Evolutionary conservation across 192 early-diverging fungal genomes (phyloP).

Genomic region (Rhizophagus clarus): DNA sequence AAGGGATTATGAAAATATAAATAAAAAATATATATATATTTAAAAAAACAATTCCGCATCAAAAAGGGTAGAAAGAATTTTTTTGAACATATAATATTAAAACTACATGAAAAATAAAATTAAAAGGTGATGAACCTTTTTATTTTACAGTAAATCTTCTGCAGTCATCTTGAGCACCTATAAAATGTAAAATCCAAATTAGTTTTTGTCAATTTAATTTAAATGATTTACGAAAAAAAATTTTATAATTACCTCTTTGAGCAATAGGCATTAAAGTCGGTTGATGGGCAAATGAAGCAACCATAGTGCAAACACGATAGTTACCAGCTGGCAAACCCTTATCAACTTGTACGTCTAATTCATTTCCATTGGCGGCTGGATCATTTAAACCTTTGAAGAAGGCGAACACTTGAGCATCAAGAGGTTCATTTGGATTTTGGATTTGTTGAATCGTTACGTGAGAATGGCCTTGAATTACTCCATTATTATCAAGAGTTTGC

Average conservation of each 20-base stretch:
- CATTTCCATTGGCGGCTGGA: background rate
- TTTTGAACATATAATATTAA: too few relatives aligned
- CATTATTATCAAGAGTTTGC: background rate
- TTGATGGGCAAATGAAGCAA: slow-evolving; percentile 16
- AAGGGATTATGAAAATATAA: too few relatives aligned
- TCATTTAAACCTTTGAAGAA: slow-evolving; percentile 27
- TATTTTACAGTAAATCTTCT: background rate
- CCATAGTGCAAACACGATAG: slow-evolving; percentile 15
- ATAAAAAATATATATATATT: too few relatives aligned
- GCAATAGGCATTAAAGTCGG: slow-evolving; percentile 30
- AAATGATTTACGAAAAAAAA: too few relatives aligned
- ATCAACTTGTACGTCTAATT: background rate
- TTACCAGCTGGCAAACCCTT: background rate
- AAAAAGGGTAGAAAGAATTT: too few relatives aligned
- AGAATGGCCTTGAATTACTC: background rate
- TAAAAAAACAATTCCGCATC: too few relatives aligned
- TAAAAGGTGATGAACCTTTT: too few relatives aligned
- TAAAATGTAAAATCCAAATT: background rate
- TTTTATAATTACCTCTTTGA: slow-evolving; percentile 17
- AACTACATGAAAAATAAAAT: too few relatives aligned
- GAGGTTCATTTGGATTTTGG: background rate
- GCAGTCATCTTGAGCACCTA: slow-evolving; percentile 24
- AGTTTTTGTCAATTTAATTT: too few relatives aligned
- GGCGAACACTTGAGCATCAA: background rate
- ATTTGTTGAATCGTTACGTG: slow-evolving; percentile 12